Conservation (phyloP, 2,329 filamentous ascomycete genomes). For the Dendrostoma leiphaemia region DNA sequence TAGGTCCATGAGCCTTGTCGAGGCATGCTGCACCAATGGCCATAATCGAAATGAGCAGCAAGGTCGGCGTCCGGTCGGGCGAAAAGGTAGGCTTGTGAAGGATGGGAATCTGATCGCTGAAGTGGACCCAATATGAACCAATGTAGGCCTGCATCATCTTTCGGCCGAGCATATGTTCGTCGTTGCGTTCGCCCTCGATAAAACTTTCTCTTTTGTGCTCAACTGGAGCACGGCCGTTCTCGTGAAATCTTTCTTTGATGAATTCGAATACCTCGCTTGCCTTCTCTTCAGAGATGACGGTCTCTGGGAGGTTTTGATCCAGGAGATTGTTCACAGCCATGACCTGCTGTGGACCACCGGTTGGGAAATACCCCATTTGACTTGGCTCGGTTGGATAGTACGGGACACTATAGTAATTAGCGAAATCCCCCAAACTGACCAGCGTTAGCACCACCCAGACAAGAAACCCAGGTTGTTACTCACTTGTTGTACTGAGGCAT, state of each 20-base stretch:
- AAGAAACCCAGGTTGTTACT: constrained; percentile 24
- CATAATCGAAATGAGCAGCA: constrained; percentile 85
- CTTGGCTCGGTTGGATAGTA: constrained; percentile 48
- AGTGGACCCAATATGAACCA: constrained; percentile 90
- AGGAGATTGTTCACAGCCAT: constrained; percentile 88
- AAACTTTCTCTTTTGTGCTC: constrained; percentile 75
- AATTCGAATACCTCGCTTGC: constrained; percentile 79
- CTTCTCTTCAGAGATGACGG: constrained; percentile 82
- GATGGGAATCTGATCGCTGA: constrained; percentile 91
- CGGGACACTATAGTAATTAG: constrained; percentile 45
- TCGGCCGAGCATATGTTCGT: constrained; percentile 71
- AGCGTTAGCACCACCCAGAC: constrained; percentile 23
- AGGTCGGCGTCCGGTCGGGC: constrained; percentile 79
- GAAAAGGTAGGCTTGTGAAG: constrained; percentile 92
- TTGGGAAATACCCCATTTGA: constrained; percentile 55
- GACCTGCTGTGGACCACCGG: constrained; percentile 64
- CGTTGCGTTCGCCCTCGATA: constrained; percentile 72
- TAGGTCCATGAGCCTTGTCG: constrained; percentile 75
- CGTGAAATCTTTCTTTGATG: constrained; percentile 78
- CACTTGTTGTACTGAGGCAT: constrained; percentile 47
- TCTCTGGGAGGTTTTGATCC: constrained; percentile 76
- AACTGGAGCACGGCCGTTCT: constrained; percentile 71
- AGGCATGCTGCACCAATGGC: constrained; percentile 88
- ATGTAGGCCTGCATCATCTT: constrained; percentile 97
- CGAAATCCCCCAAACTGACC: constrained; percentile 51